These are phyloP conservation scores for Trichoderma asperellum DNA, from an alignment of 2,329 filamentous ascomycete genomes.

Conservation along the genomic window DNA sequence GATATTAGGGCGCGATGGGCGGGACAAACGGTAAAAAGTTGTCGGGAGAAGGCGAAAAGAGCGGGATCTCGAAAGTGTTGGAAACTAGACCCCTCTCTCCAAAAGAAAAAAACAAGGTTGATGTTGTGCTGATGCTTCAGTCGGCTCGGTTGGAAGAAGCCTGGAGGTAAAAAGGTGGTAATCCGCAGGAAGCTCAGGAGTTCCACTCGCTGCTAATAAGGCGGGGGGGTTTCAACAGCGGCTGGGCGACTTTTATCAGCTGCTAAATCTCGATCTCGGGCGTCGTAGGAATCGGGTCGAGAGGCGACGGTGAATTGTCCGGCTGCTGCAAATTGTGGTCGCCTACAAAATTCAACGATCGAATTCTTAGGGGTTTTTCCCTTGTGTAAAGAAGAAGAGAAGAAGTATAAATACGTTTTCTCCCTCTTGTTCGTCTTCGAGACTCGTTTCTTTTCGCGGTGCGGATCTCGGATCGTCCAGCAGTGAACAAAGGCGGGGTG, in stretches of 20 bases:
- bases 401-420: not conserved
- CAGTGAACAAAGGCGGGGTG: slow-evolving; percentile 4
- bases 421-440: no score
- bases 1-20: not conserved
- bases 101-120: not conserved
- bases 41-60: not conserved
- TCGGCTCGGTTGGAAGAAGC: slow-evolving; percentile 20
- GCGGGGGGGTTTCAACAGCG: slow-evolving; percentile 15
- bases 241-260: slow-evolving; percentile 12
- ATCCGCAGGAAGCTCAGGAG: slow-evolving; percentile 20
- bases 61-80: not conserved
- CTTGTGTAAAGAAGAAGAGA: not conserved
- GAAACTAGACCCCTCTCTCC: slow-evolving; percentile 1
- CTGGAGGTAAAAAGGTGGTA: slow-evolving; percentile 4
- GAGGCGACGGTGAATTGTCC: not conserved
- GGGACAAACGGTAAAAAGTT: not conserved
- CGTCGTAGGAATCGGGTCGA: not conserved
- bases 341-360: not conserved
- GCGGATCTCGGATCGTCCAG: slow-evolving; percentile 3
- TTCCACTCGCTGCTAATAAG: slow-evolving; percentile 23
- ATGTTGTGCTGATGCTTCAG: slow-evolving; percentile 22
- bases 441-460: not conserved
- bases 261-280: slow-evolving; percentile 25
- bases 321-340: not conserved
- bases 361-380: not conserved